Conservation (phyloP, 371 early-diverging fungal genomes). For the Gilbertella persicaria region DNA sequence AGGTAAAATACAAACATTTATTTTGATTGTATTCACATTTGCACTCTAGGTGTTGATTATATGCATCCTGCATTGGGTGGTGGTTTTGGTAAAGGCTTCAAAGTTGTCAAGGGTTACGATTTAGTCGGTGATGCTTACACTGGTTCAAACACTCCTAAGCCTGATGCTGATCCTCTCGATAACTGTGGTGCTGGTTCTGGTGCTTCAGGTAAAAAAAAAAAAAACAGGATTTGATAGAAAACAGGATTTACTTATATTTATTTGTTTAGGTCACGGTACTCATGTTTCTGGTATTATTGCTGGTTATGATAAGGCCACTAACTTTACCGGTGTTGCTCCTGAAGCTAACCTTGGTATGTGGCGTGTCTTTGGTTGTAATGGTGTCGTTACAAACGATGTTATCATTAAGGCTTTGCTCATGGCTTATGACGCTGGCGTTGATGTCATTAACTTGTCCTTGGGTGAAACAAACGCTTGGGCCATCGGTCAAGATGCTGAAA, state of each 20-base stretch:
- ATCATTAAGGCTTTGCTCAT: constrained; percentile 58
- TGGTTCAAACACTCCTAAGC: constrained; percentile 31
- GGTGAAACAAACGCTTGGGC: constrained; percentile 52
- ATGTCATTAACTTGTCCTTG: constrained; percentile 66
- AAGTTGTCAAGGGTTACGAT: constrained; percentile 63
- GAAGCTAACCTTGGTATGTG: constrained; percentile 57
- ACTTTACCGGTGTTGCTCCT: constrained; percentile 69
- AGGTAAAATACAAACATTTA: not conserved
- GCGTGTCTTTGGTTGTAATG: constrained; percentile 59
- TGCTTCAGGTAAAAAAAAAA: constrained; percentile 20
- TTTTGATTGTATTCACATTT: no score
- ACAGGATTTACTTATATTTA: no score
- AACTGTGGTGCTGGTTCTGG: constrained; percentile 37
- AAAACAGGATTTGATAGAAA: no score
- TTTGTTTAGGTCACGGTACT: constrained; percentile 55
- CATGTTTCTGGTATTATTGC: constrained; percentile 71
- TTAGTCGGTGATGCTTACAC: constrained; percentile 57
- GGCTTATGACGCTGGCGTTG: constrained; percentile 57
- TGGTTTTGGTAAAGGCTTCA: constrained; percentile 61
- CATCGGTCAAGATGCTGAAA: constrained; percentile 23
- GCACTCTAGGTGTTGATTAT: constrained; percentile 61
- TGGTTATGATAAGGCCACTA: no score
- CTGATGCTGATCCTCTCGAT: constrained; percentile 42
- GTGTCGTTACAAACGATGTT: constrained; percentile 46
- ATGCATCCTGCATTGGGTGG: constrained; percentile 75